Percentiles rank a stretch among this genome's conserved stretches.
phyloP scores from a whole-genome alignment of 1,139 yeast species.

The Lipomyces yarrowii region DNA sequence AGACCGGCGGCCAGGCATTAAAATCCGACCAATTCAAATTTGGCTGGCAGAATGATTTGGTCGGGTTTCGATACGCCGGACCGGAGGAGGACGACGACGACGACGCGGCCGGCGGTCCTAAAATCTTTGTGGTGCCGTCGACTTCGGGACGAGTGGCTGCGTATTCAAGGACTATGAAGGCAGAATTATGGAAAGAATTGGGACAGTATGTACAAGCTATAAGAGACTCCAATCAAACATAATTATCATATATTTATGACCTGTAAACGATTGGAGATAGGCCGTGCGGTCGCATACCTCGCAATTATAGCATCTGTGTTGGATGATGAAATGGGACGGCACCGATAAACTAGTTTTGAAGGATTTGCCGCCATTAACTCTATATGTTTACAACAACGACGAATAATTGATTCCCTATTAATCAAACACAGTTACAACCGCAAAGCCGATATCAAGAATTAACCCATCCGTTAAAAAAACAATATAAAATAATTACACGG shows the following conservation, averaged over 20 bases:
- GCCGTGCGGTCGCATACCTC: too few relatives aligned
- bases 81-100: not conserved
- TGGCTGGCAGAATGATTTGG: slow-evolving; percentile 52
- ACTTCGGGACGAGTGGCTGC: slow-evolving; percentile 76
- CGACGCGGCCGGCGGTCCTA: slow-evolving; percentile 17
- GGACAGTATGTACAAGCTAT: slow-evolving; percentile 29
- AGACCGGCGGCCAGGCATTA: slow-evolving; percentile 39
- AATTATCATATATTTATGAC: too few relatives aligned
- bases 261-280: too few relatives aligned
- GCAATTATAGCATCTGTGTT: too few relatives aligned
- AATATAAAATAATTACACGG: not conserved
- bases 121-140: slow-evolving; percentile 67
- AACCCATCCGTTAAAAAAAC: not conserved
- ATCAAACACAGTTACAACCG: not conserved
- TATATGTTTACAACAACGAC: too few relatives aligned
- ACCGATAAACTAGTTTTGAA: too few relatives aligned
- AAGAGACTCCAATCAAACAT: not conserved
- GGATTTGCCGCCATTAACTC: too few relatives aligned
- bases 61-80: slow-evolving; percentile 24
- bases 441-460: not conserved
- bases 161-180: slow-evolving; percentile 51
- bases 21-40: slow-evolving; percentile 46
- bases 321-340: too few relatives aligned
- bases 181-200: slow-evolving; percentile 53
- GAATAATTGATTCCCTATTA: not conserved